These are phyloP conservation scores for Hymenoscyphus linearis DNA, from an alignment of 2,329 filamentous ascomycete genomes.

Conservation along the genomic window DNA sequence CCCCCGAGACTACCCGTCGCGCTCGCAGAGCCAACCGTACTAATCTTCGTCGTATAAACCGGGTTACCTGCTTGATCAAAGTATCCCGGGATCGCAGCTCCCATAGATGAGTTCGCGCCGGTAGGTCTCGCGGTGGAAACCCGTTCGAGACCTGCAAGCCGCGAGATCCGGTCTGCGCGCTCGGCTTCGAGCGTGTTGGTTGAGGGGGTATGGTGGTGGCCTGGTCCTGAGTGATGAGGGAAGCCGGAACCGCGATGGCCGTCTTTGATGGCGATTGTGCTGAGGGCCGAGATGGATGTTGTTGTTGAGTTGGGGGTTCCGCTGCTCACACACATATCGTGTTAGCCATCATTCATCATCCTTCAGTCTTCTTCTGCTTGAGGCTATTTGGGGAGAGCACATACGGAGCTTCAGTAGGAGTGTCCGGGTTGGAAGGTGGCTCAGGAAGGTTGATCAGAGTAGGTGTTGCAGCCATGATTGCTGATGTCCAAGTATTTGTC, in stretches of 20 bases:
- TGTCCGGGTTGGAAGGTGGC: constrained; percentile 75
- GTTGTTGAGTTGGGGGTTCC: constrained; percentile 91
- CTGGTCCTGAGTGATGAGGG: constrained; percentile 50
- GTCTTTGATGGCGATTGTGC: constrained; percentile 93
- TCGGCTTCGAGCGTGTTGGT: constrained; percentile 80
- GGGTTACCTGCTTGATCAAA: constrained; percentile 73
- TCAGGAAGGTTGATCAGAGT: constrained; percentile 82
- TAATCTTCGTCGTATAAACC: constrained; percentile 65
- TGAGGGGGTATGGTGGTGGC: constrained; percentile 54
- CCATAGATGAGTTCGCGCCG: constrained; percentile 29
- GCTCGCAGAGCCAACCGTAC: constrained; percentile 85
- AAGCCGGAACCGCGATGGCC: constrained; percentile 80
- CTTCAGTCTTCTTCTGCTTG: background rate
- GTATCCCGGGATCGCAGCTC: constrained; percentile 56
- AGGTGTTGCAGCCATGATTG: constrained; percentile 19
- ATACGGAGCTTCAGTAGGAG: constrained; percentile 86
- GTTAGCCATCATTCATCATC: constrained; percentile 7
- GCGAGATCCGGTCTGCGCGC: constrained; percentile 90
- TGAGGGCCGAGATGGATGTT: constrained; percentile 85
- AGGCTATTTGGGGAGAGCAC: constrained; percentile 34
- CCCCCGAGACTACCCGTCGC: constrained; percentile 75
- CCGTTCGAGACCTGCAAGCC: constrained; percentile 84
- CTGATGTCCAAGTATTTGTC: background rate
- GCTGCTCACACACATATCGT: constrained; percentile 40
- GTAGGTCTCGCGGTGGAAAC: constrained; percentile 65